Evolutionary conservation across 192 early-diverging fungal species (phyloP), one percentile per base, ranked within the genome.

Genomic region (Coemansia sp.): DNA sequence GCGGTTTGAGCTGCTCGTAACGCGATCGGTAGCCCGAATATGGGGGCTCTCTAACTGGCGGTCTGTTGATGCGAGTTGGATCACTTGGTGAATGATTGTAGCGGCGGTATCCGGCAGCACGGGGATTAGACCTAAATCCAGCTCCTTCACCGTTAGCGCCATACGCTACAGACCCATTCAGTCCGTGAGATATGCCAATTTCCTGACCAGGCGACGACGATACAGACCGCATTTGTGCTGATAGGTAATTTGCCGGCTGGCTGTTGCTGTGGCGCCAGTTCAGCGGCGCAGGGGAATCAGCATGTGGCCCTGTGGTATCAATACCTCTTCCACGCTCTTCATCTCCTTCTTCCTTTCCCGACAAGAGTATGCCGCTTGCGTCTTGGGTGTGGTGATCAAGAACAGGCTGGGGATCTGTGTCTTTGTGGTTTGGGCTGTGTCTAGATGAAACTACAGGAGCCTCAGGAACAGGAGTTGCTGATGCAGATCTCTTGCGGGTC

Each of bases 351-450:
- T 8, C 47, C 26, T 18, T 19, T 46, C 39, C 55, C 13, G 56
- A 6, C 26, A 5, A 16, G 8, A 40, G 2, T 11, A 37, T 32
- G 5, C 18, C 39, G 62, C 61, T 45, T 21, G 13, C 41, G 19
- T 63, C 61, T 13, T 48, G 18, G 12, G 40, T 18, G 32, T 63
- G 56, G 15, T 43, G 21, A 37, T 18, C 61, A 10, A 40, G 8
- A 13, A 52, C 26, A 19, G 63, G 39, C 21, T 62, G 69, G 7
- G 67, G 55, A 13, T 40, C 18, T 18, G 61, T 61, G 39, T 51
- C 48, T 13, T 48, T 47, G 52, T 45, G 78, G 41, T 51, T 72
- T n/a, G 78, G 78, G 48, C 79, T 81, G 26, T 73, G 66, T 15
- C 61, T 58, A 11, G 55, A 45, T 61, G 78, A 81, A 8, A 46